These are phyloP conservation scores for Bertia moriformis DNA, from an alignment of 2,329 filamentous ascomycete species.

Conservation along the genomic window DNA sequence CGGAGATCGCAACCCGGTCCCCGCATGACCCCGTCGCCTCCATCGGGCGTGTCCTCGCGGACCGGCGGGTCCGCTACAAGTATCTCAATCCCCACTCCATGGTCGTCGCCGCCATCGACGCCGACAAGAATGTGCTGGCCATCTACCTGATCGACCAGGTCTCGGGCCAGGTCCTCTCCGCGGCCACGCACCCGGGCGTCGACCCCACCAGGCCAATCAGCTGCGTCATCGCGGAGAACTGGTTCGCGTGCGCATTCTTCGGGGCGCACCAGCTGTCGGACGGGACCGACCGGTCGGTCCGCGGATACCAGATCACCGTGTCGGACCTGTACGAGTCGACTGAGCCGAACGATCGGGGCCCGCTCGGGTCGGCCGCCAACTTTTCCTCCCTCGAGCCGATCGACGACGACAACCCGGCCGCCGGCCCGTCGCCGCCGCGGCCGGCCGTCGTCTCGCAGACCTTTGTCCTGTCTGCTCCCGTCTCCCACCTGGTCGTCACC, in stretches of 20 bases:
- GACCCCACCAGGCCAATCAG: slow-evolving; percentile 62
- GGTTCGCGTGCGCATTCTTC: slow-evolving; percentile 77
- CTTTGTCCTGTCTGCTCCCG: slow-evolving; percentile 66
- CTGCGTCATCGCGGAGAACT: slow-evolving; percentile 80
- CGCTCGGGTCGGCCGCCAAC: slow-evolving; percentile 54
- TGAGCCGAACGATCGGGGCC: slow-evolving; percentile 69
- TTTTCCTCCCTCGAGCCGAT: slow-evolving; percentile 65
- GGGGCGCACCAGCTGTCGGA: slow-evolving; percentile 43
- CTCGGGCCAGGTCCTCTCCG: slow-evolving; percentile 66
- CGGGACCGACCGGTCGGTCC: slow-evolving; percentile 39
- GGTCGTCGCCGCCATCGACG: slow-evolving; percentile 56
- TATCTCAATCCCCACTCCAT: slow-evolving; percentile 82
- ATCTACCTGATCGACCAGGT: slow-evolving; percentile 75
- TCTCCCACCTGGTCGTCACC: slow-evolving; percentile 68
- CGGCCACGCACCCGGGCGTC: slow-evolving; percentile 56
- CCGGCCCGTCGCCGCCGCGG: slow-evolving; percentile 37
- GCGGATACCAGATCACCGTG: slow-evolving; percentile 74
- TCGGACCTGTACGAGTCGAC: slow-evolving; percentile 84
- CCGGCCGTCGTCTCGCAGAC: slow-evolving; percentile 69
- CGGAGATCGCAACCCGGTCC: slow-evolving; percentile 53
- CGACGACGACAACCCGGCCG: slow-evolving; percentile 34
- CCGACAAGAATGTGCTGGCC: slow-evolving; percentile 41
- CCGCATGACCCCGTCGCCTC: slow-evolving; percentile 79
- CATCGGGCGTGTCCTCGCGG: slow-evolving; percentile 82
- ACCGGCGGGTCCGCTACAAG: slow-evolving; percentile 91